Conservation (phyloP, 2,329 filamentous ascomycete species). For the Tolypocladium cylindrosporum region DNA sequence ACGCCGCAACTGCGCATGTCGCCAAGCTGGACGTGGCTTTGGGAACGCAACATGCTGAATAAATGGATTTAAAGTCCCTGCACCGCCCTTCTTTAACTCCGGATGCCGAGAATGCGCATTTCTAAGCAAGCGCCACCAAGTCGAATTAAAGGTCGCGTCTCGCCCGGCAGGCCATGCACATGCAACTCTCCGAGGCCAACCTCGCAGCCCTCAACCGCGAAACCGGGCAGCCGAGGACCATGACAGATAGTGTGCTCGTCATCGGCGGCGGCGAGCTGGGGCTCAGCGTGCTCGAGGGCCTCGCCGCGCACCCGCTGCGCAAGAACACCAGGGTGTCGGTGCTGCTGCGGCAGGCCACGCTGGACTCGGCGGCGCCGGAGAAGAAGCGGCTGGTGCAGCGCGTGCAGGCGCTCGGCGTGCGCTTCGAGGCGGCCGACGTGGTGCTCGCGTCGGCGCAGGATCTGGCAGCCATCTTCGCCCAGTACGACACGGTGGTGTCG, state of each 20-base stretch:
- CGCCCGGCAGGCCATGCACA: not conserved
- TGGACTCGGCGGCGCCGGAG: slow-evolving; percentile 25
- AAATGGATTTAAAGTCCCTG: not conserved
- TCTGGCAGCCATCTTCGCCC: slow-evolving; percentile 31
- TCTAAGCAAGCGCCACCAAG: not conserved
- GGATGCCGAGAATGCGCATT: not conserved
- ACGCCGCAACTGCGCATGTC: not conserved
- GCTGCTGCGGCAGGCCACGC: slow-evolving; percentile 40
- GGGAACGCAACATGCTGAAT: not conserved
- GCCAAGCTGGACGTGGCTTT: not conserved
- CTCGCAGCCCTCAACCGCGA: slow-evolving; percentile 5
- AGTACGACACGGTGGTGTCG: slow-evolving; percentile 45
- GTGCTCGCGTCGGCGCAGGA: slow-evolving; percentile 22
- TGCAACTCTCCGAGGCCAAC: slow-evolving; percentile 6
- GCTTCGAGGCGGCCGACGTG: slow-evolving; percentile 34
- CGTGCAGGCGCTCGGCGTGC: slow-evolving; percentile 26
- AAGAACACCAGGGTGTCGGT: slow-evolving; percentile 33
- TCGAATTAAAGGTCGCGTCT: no score
- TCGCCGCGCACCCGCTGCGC: slow-evolving; percentile 35
- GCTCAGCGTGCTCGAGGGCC: slow-evolving; percentile 39
- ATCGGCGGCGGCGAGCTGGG: slow-evolving; percentile 61
- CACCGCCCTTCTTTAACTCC: not conserved
- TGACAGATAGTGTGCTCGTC: slow-evolving; percentile 37
- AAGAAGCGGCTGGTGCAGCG: slow-evolving; percentile 23
- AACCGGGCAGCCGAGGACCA: slow-evolving; percentile 5